Percentiles rank a stretch among this genome's conserved stretches.
phyloP scores from a whole-genome alignment of 345 rosid genomes.

The Acer campestre region DNA sequence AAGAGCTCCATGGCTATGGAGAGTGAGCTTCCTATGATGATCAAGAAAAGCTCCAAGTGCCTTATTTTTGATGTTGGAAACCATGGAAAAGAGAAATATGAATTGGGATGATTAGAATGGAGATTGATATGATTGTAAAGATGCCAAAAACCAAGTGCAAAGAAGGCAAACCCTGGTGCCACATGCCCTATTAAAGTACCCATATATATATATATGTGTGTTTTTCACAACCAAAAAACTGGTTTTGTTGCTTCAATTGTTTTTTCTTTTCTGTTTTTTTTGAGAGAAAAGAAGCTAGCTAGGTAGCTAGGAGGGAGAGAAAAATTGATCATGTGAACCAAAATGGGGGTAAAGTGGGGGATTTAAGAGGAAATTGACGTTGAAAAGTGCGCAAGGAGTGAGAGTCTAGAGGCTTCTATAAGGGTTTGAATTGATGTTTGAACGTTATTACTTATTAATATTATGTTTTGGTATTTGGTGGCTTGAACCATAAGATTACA shows the following conservation, averaged over 20 bases:
- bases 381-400: constrained; percentile 5
- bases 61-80: constrained; percentile 53
- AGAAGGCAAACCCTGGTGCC: constrained; percentile 67
- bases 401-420: constrained; percentile 24
- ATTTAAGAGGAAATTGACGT: constrained; percentile 13
- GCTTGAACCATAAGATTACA: constrained; percentile 14
- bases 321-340: constrained; percentile 5
- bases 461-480: neutral
- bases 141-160: constrained; percentile 76
- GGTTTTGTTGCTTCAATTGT: neutral
- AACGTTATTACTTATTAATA: neutral
- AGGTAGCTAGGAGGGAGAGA: neutral
- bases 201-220: constrained; percentile 31
- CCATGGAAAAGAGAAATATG: constrained; percentile 63
- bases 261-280: neutral
- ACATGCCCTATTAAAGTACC: constrained; percentile 83
- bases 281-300: neutral
- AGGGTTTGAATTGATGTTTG: constrained; percentile 15
- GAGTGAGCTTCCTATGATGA: constrained; percentile 58
- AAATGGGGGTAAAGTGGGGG: neutral
- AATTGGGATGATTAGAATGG: constrained; percentile 48
- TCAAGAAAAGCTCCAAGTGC: constrained; percentile 60
- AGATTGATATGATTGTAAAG: constrained; percentile 70
- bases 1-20: constrained; percentile 83
- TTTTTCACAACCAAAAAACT: neutral